Evolutionary conservation across 164 flowering plant species (phyloP).

Genomic region (Vitis cinerea): DNA sequence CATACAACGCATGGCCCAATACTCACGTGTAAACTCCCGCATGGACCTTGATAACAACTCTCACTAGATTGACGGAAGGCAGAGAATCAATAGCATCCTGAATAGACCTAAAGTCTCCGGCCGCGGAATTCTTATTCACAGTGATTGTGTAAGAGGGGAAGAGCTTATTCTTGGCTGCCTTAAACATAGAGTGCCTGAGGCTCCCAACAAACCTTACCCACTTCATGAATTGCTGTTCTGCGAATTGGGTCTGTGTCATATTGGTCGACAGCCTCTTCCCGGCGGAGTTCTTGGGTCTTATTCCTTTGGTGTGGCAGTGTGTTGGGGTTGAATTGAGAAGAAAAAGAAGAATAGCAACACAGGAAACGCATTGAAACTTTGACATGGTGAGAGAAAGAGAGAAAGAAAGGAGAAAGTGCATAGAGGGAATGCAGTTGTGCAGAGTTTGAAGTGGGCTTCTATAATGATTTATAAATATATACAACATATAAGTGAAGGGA

Average conservation of each 20-base stretch:
- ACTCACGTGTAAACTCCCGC: constrained; percentile 92
- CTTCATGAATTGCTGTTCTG: constrained; percentile 83
- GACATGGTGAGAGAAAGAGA: constrained; percentile 24
- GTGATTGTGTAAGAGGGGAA: constrained; percentile 78
- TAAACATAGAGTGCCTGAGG: constrained; percentile 71
- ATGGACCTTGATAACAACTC: constrained; percentile 86
- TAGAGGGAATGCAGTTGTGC: no score
- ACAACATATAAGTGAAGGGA: no score
- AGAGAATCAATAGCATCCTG: constrained; percentile 94
- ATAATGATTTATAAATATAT: constrained; percentile 7
- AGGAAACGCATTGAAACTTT: constrained; percentile 16
- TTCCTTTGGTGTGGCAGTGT: constrained; percentile 50
- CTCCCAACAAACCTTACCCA: constrained; percentile 90
- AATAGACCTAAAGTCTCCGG: constrained; percentile 81
- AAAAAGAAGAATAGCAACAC: constrained; percentile 33
- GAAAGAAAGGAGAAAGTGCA: neutral
- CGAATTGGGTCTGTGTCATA: constrained; percentile 45
- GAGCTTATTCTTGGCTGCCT: constrained; percentile 71
- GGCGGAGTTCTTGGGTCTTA: constrained; percentile 30
- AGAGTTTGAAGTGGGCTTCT: neutral
- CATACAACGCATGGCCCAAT: neutral
- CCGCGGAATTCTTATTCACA: constrained; percentile 57
- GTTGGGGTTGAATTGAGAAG: constrained; percentile 26
- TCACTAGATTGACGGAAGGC: constrained; percentile 72
- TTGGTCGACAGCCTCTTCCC: constrained; percentile 30